Percentiles rank a stretch among this genome's conserved stretches.
Conservation (phyloP, 208 protist species). For the Leishmania guyanensis region DNA sequence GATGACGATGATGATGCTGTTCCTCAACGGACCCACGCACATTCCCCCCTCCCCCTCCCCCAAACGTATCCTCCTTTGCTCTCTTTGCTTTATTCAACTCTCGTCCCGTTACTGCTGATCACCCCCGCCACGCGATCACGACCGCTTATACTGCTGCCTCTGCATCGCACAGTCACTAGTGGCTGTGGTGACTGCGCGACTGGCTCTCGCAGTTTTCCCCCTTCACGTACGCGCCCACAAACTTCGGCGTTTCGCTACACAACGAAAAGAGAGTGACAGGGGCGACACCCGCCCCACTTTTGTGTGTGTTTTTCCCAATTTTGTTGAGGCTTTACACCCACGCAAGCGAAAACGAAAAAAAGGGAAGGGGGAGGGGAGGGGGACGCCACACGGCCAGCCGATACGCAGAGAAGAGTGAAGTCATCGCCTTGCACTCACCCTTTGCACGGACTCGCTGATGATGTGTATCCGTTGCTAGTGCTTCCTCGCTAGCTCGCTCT, state of each 20-base stretch:
- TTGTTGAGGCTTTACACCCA: too few relatives aligned
- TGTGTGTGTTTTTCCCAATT: too few relatives aligned
- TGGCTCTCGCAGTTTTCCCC: too few relatives aligned
- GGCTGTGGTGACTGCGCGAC: too few relatives aligned
- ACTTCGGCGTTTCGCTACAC: too few relatives aligned
- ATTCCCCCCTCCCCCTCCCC: not conserved
- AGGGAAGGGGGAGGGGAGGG: too few relatives aligned
- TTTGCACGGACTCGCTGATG: not conserved
- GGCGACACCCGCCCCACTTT: too few relatives aligned
- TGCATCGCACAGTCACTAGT: too few relatives aligned
- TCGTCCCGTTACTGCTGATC: not conserved
- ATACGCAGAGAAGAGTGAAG: not conserved
- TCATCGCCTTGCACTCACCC: not conserved
- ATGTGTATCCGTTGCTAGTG: not conserved
- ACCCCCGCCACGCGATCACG: not conserved
- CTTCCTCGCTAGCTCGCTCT: too few relatives aligned
- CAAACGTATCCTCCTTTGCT: not conserved
- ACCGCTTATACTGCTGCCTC: not conserved
- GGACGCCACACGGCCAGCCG: too few relatives aligned
- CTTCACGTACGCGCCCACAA: too few relatives aligned
- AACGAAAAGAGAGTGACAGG: too few relatives aligned
- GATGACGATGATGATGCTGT: not conserved
- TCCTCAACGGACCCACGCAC: not conserved
- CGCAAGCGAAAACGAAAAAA: not conserved
- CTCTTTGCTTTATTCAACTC: not conserved